Conservation (phyloP, 202 grass and related monocot genomes). For the Musa balbisiana region DNA sequence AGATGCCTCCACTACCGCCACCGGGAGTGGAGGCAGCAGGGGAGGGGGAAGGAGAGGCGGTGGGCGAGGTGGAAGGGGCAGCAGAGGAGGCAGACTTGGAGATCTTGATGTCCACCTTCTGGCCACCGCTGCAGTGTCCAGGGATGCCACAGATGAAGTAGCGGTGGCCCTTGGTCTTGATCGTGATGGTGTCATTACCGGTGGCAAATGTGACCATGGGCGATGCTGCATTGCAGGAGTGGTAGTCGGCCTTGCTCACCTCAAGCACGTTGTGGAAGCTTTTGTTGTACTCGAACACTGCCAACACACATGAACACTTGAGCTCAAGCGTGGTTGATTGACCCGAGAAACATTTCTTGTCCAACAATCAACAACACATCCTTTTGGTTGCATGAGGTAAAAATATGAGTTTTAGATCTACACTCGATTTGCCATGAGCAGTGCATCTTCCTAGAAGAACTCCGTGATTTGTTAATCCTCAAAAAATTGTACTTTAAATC, state of each 20-base stretch:
- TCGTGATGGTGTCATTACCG: conserved; percentile 60
- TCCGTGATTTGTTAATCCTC: too few species aligned
- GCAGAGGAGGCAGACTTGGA: conserved; percentile 30
- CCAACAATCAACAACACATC: neutral
- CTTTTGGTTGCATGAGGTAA: too few species aligned
- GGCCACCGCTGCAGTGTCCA: conserved; percentile 50
- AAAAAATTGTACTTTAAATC: too few species aligned
- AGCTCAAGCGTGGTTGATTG: too few species aligned
- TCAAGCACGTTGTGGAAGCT: conserved; percentile 66
- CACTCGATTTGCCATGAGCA: too few species aligned
- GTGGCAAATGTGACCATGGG: conserved; percentile 47
- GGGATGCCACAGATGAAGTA: conserved; percentile 76
- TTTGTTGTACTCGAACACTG: conserved; percentile 75
- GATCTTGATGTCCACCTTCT: conserved; percentile 58
- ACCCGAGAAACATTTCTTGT: too few species aligned
- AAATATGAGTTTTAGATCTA: too few species aligned
- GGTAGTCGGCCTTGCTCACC: conserved; percentile 64
- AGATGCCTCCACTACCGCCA: neutral
- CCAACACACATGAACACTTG: neutral
- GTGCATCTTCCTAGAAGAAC: too few species aligned
- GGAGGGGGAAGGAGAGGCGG: conserved; percentile 16
- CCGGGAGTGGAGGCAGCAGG: neutral
- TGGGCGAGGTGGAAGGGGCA: conserved; percentile 34
- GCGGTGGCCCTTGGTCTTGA: conserved; percentile 44
- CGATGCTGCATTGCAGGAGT: conserved; percentile 39